These are phyloP conservation scores for Mercurialis annua DNA, from an alignment of 345 rosid genomes.

Conservation along the genomic window DNA sequence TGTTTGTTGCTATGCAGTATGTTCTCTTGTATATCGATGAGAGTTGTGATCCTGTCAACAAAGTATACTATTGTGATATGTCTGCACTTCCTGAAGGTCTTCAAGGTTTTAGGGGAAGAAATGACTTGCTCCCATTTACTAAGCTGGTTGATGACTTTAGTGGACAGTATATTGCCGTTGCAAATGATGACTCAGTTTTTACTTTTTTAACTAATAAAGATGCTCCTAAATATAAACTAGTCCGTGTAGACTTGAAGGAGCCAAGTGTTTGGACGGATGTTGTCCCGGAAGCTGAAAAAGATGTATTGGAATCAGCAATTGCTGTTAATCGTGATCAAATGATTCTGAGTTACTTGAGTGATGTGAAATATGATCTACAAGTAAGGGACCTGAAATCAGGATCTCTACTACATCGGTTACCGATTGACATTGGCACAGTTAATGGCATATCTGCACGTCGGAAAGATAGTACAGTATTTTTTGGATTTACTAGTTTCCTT, in stretches of 20 bases:
- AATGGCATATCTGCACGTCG: constrained; percentile 62
- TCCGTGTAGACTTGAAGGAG: constrained; percentile 69
- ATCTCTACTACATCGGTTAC: constrained; percentile 62
- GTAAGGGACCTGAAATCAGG: constrained; percentile 79
- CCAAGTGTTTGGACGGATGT: constrained; percentile 75
- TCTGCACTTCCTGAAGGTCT: constrained; percentile 62
- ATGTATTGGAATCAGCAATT: constrained; percentile 67
- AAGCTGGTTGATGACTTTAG: constrained; percentile 74
- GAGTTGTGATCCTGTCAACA: constrained; percentile 79
- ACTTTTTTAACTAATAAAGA: constrained; percentile 77
- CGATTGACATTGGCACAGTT: constrained; percentile 79
- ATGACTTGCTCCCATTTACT: constrained; percentile 56
- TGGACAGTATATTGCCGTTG: constrained; percentile 54
- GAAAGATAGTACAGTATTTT: constrained; percentile 48
- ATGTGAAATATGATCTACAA: constrained; percentile 75
- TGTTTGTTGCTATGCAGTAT: constrained; percentile 48
- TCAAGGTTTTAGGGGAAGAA: constrained; percentile 52
- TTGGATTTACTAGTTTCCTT: constrained; percentile 81
- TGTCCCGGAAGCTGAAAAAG: constrained; percentile 67
- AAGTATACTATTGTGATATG: constrained; percentile 68
- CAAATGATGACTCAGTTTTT: constrained; percentile 70
- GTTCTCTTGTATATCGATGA: constrained; percentile 52
- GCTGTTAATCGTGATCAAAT: constrained; percentile 66
- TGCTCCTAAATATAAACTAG: constrained; percentile 83
- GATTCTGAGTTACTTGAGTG: constrained; percentile 79